Evolutionary conservation across 2,329 filamentous ascomycete species (phyloP), one percentile per base, ranked within the genome.

Genomic region (Pseudogymnoascus sp.): DNA sequence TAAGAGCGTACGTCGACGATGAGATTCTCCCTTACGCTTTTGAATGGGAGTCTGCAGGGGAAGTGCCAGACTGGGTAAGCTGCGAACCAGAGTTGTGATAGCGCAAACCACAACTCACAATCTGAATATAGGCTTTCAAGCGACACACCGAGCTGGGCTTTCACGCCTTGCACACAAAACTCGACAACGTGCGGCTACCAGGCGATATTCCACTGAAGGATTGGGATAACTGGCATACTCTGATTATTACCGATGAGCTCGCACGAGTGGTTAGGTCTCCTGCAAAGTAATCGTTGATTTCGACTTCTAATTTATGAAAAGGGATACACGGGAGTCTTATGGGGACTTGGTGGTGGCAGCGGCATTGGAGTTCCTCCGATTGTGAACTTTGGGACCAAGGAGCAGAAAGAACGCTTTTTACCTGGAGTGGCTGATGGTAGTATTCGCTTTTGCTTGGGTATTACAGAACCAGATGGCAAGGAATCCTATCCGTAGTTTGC

Each of bases 351-450:
- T 2, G 85, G 85, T 24, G 86, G 81, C 0, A 84, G 83, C 41
- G 77, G 79, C 1, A 89, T 89, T 67, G 87, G 87, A 0, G 80
- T 80, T 26, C 86, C 87, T 4, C 87, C 87, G 0, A 77, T 89
- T 53, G 78, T 87, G n/a, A 78, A 82, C 59, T 84, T 84, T 68
- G 87, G 87, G 1, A 88, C 79, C 0, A 74, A 79, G 33, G 80
- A 80, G 70, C 86, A 88, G 73, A 84, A 84, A 71, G 72, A 70
- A 16, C 78, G 78, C 46, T 89, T 83, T 79, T 74, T 89, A 10
- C 84, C 84, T 0, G 80, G 79, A 0, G 76, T 89, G 33, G 84
- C 86, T 46, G 78, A 73, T 6, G 84, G 85, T 66, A 78, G 83
- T 63, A 82, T 84, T 5, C 80, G 81, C 62, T 87, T 88, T 69